Conservation (phyloP, 164 flowering plant genomes). For the Nymphaea colorata region DNA sequence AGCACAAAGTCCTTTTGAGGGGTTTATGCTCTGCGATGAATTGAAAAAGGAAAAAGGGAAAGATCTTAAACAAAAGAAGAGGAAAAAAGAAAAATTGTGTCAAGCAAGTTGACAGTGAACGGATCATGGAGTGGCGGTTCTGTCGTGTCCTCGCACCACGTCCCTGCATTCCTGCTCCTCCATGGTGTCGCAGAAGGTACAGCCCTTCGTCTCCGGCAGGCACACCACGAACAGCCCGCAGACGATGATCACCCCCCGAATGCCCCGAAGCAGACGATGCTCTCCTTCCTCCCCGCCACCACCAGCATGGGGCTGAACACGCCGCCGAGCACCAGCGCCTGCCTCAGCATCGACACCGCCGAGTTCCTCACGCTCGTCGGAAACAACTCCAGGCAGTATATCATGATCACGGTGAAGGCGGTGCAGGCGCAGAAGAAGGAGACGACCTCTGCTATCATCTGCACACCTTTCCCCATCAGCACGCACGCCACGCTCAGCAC, state of each 20-base stretch:
- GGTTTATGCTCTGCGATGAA: too few relatives aligned
- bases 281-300: slow-evolving; percentile 27
- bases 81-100: too few relatives aligned
- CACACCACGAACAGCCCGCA: slow-evolving; percentile 38
- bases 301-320: slow-evolving; percentile 45
- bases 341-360: slow-evolving; percentile 59
- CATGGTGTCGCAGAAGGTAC: slow-evolving; percentile 48
- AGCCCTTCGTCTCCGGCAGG: slow-evolving; percentile 64
- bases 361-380: slow-evolving; percentile 84
- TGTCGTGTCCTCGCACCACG: not conserved
- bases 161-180: slow-evolving; percentile 53
- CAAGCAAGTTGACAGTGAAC: not conserved
- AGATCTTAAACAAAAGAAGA: too few relatives aligned
- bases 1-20: too few relatives aligned
- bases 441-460: slow-evolving; percentile 39
- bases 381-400: slow-evolving; percentile 62
- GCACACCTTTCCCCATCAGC: slow-evolving; percentile 6
- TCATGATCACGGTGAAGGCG: slow-evolving; percentile 32
- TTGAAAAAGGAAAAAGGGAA: not conserved
- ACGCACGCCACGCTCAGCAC: slow-evolving; percentile 26
- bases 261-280: slow-evolving; percentile 27
- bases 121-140: not conserved
- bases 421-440: slow-evolving; percentile 48
- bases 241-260: slow-evolving; percentile 35
- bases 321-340: slow-evolving; percentile 48